phyloP scores from a whole-genome alignment of 106 monocot genomes.

The Acorus calamus region DNA sequence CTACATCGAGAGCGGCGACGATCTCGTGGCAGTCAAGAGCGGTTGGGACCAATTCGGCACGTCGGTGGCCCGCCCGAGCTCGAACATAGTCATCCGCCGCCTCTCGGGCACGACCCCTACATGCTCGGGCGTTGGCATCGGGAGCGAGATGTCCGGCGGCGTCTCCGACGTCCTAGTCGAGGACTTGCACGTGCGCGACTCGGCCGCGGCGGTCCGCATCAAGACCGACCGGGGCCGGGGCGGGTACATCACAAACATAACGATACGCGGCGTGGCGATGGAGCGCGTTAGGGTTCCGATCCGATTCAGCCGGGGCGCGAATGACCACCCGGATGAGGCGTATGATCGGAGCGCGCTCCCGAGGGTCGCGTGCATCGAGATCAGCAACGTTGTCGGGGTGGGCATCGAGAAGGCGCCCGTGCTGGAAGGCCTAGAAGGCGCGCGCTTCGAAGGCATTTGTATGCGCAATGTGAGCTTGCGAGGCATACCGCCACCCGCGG shows the following conservation, averaged over 20 bases:
- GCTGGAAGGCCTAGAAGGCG: conserved; percentile 54
- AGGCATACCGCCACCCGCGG: conserved; percentile 9
- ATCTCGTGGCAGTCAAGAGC: conserved; percentile 83
- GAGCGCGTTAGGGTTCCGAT: conserved; percentile 71
- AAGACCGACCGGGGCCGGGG: conserved; percentile 81
- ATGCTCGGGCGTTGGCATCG: conserved; percentile 84
- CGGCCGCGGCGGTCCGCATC: conserved; percentile 48
- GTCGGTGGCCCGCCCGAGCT: conserved; percentile 41
- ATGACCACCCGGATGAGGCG: conserved; percentile 64
- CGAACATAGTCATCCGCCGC: conserved; percentile 54
- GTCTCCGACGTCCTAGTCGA: conserved; percentile 43
- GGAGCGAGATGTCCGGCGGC: conserved; percentile 91
- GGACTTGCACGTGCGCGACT: conserved; percentile 71
- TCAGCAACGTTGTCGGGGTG: conserved; percentile 38
- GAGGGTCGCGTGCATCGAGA: conserved; percentile 24
- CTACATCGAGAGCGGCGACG: conserved; percentile 89
- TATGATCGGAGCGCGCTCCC: conserved; percentile 71
- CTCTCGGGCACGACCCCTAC: conserved; percentile 86
- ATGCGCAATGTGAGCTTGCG: conserved; percentile 58
- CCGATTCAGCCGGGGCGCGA: conserved; percentile 60
- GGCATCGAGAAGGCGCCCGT: conserved; percentile 39
- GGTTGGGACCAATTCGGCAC: conserved; percentile 95
- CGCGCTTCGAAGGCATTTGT: conserved; percentile 38
- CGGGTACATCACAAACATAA: conserved; percentile 76
- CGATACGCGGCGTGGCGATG: conserved; percentile 41